Percentiles rank a stretch among this genome's conserved stretches.
Conservation (phyloP, 225 moss, liverwort and hornwort genomes). For the Thuidium tamariscinum region DNA sequence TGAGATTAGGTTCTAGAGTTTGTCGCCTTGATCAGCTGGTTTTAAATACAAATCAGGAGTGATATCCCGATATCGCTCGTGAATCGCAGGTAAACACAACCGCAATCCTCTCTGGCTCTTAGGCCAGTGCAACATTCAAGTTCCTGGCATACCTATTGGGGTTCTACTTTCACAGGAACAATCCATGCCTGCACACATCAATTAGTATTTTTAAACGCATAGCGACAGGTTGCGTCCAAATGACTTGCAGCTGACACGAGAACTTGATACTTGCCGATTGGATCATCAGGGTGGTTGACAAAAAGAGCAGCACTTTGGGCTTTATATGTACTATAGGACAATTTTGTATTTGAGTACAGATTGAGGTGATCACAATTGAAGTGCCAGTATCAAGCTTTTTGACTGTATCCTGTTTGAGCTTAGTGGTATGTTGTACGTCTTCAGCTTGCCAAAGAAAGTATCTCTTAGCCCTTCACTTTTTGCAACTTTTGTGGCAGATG, state of each 20-base stretch:
- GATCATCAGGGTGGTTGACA: neutral
- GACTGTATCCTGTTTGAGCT: neutral
- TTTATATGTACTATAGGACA: constrained; percentile 13
- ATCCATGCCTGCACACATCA: neutral
- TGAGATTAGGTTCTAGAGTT: constrained; percentile 4
- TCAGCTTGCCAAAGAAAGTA: neutral
- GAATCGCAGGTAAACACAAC: neutral
- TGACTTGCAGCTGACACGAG: neutral
- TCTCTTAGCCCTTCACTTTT: neutral
- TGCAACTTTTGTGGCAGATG: neutral
- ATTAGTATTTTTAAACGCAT: neutral
- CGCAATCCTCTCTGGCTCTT: neutral
- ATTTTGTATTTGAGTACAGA: constrained; percentile 19
- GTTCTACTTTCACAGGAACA: neutral
- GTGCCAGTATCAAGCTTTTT: neutral
- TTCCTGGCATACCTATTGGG: neutral
- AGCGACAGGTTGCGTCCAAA: neutral
- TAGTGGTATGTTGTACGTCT: neutral
- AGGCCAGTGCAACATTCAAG: neutral
- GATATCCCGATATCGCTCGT: neutral
- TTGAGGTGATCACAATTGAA: neutral
- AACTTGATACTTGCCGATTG: neutral
- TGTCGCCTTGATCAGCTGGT: neutral
- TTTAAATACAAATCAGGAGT: neutral
- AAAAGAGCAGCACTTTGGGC: neutral